Evolutionary conservation across 306 rosid genomes (phyloP).

Genomic region (Quercus wislizeni): DNA sequence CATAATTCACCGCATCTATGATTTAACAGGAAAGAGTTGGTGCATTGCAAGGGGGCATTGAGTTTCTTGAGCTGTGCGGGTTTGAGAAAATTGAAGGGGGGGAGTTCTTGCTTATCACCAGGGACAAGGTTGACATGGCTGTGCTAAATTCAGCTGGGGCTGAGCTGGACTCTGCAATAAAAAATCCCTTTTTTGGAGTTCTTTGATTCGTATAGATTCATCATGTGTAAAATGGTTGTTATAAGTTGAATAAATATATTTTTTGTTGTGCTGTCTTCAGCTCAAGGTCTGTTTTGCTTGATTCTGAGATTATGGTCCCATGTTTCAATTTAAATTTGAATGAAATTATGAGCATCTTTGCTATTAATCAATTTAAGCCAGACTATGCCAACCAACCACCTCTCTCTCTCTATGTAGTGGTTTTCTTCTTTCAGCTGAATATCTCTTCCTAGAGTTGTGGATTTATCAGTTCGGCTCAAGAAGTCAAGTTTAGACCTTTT

Average conservation of each 20-base stretch:
- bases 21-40: constrained; percentile 88
- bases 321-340: too few species aligned
- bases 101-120: constrained; percentile 67
- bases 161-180: constrained; percentile 87
- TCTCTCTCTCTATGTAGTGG: background rate
- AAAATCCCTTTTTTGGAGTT: constrained; percentile 93
- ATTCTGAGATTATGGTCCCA: background rate
- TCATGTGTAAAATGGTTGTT: constrained; percentile 13
- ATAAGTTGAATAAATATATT: background rate
- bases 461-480: too few species aligned
- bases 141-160: constrained; percentile 83
- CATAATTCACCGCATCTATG: background rate
- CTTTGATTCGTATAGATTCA: constrained; percentile 32
- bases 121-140: constrained; percentile 71
- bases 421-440: too few species aligned
- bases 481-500: too few species aligned
- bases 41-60: constrained; percentile 69
- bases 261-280: background rate
- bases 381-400: too few species aligned
- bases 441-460: too few species aligned
- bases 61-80: constrained; percentile 91
- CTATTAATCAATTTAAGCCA: too few species aligned
- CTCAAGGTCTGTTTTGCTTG: background rate
- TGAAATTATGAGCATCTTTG: too few species aligned
- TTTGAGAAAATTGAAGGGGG: constrained; percentile 78